These are phyloP conservation scores for Omphalea diandra DNA, from an alignment of 441 rosid species.

Conservation along the genomic window DNA sequence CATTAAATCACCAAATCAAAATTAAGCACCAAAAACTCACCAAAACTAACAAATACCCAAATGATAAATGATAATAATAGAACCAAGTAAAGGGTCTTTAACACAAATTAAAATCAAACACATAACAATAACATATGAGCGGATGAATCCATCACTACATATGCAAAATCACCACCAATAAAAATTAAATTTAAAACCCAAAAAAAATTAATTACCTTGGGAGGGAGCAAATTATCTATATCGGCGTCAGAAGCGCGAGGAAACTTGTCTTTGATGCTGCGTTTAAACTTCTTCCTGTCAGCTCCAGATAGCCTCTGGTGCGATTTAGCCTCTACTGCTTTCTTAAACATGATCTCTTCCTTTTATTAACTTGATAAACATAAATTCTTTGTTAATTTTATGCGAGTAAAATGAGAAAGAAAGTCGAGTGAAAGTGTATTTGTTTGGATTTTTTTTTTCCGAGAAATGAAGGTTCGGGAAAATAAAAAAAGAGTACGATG, in stretches of 20 bases:
- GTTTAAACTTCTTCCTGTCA: slow-evolving; percentile 79
- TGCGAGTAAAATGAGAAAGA: neutral
- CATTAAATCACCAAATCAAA: neutral
- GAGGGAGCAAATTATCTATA: slow-evolving; percentile 72
- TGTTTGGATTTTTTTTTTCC: neutral
- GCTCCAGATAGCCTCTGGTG: slow-evolving; percentile 97
- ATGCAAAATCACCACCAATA: neutral
- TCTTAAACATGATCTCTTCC: slow-evolving; percentile 77
- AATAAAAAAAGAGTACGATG: neutral
- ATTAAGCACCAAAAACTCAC: neutral
- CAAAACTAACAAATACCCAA: neutral
- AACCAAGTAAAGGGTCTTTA: neutral
- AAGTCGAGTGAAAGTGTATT: neutral
- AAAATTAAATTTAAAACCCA: neutral
- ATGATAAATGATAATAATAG: neutral
- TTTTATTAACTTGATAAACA: neutral
- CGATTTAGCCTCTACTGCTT: slow-evolving; percentile 81
- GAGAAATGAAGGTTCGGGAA: neutral
- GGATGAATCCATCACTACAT: neutral
- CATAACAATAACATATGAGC: neutral
- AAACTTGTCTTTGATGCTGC: slow-evolving; percentile 61
- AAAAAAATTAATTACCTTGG: slow-evolving; percentile 46
- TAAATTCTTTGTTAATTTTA: neutral
- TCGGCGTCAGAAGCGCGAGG: slow-evolving; percentile 67
- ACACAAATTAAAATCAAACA: neutral